These are phyloP conservation scores for Boletus rubropictus DNA, from an alignment of 768 basidiomycete genomes.

Conservation along the genomic window DNA sequence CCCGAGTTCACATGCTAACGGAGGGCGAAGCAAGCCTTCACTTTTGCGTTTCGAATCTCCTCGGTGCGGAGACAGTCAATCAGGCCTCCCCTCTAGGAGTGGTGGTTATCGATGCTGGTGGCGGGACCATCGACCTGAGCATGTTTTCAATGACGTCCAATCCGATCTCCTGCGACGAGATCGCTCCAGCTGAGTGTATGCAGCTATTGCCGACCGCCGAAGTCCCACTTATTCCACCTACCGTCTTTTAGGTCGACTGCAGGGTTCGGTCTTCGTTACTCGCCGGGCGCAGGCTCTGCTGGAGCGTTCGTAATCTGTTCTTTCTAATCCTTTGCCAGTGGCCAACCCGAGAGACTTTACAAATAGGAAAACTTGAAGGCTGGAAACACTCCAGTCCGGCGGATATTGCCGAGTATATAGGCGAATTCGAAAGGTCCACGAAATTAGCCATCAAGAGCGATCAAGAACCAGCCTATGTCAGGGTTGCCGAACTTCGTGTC, in stretches of 20 bases:
- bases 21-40: constrained; percentile 14
- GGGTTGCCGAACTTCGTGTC: background rate
- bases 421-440: constrained; percentile 3
- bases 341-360: background rate
- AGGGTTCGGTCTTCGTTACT: constrained; percentile 45
- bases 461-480: constrained; percentile 6
- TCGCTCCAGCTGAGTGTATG: constrained; percentile 28
- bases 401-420: background rate
- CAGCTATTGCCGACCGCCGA: background rate
- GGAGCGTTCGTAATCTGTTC: constrained; percentile 22
- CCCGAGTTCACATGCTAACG: constrained; percentile 7
- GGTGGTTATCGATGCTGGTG: constrained; percentile 22
- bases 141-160: constrained; percentile 26
- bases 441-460: constrained; percentile 5
- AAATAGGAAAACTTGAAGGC: constrained; percentile 2
- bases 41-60: constrained; percentile 39
- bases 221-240: background rate
- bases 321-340: background rate
- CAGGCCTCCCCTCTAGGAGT: constrained; percentile 28
- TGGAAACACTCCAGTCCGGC: background rate
- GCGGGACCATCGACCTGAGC: constrained; percentile 33
- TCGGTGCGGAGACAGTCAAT: background rate
- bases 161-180: constrained; percentile 29
- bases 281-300: constrained; percentile 34
- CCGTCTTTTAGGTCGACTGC: constrained; percentile 34